A percentile compares a stretch with the other conserved stretches of the same genome.
Evolutionary conservation across 352 stramenopile genomes (phyloP).

Genomic region (Pythium sp.): DNA sequence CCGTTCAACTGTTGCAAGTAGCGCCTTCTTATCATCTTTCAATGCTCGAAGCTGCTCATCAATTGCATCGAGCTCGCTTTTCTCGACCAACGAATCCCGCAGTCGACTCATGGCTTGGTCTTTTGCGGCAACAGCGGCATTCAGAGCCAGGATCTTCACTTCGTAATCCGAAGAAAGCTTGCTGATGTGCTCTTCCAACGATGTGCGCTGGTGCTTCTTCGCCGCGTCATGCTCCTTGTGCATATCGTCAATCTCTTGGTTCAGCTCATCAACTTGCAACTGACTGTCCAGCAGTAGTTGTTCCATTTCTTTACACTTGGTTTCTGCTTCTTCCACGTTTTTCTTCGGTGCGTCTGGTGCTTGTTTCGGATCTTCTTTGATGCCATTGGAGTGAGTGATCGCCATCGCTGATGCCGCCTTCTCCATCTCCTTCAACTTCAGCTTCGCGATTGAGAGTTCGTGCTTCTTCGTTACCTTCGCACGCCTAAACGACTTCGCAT

Average conservation of each 20-base stretch:
- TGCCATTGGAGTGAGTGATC: constrained; percentile 12
- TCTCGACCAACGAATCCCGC: constrained; percentile 42
- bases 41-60: constrained; percentile 37
- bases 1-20: constrained; percentile 42
- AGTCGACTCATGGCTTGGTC: constrained; percentile 45
- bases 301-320: constrained; percentile 48
- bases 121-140: constrained; percentile 40
- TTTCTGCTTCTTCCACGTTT: constrained; percentile 17
- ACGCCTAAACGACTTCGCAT: constrained; percentile 44
- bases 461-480: constrained; percentile 65
- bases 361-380: constrained; percentile 20
- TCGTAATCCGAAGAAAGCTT: constrained; percentile 52
- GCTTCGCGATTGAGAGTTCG: constrained; percentile 51
- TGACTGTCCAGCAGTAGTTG: constrained; percentile 47
- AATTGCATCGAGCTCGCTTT: constrained; percentile 44
- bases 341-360: constrained; percentile 18
- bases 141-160: constrained; percentile 39
- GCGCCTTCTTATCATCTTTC: constrained; percentile 47
- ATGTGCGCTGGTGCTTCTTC: constrained; percentile 35
- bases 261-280: constrained; percentile 53
- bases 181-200: constrained; percentile 37
- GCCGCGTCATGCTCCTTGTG: constrained; percentile 30
- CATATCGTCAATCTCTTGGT: constrained; percentile 48
- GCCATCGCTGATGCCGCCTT: constrained; percentile 24
- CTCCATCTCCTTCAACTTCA: constrained; percentile 66